A percentile compares a stretch with the other conserved stretches of the same genome.
Conservation (phyloP, 108 stramenopile genomes). For the Cyclostephanos invisitatus region DNA sequence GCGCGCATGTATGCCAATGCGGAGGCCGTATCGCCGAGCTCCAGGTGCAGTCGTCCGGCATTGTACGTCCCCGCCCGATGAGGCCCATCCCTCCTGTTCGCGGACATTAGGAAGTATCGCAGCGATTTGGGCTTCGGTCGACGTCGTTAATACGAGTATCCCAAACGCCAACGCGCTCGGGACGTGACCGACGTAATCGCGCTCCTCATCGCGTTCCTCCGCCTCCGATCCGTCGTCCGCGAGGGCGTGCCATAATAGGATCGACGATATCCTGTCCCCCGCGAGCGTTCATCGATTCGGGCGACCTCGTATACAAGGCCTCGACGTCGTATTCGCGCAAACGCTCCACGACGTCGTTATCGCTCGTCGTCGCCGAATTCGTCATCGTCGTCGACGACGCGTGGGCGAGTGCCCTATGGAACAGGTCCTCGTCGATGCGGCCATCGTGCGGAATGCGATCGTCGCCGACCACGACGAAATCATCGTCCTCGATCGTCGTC, state of each 20-base stretch:
- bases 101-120: background rate
- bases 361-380: background rate
- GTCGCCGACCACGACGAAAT: too few species aligned
- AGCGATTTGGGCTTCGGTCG: constrained; percentile 5
- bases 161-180: background rate
- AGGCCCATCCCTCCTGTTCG: background rate
- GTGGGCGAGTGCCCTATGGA: background rate
- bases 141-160: constrained; percentile 3
- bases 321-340: background rate
- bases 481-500: background rate
- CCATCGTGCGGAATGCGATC: too few species aligned
- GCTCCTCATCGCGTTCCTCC: background rate
- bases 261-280: background rate
- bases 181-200: background rate
- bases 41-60: constrained; percentile 4
- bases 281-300: background rate
- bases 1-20: constrained; percentile 2
- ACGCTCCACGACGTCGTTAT: background rate
- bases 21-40: background rate
- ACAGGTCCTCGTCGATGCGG: background rate
- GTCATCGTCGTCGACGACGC: background rate
- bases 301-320: constrained; percentile 1
- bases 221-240: constrained; percentile 3
- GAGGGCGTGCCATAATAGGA: constrained; percentile 8
- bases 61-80: constrained; percentile 6